Evolutionary conservation across 345 rosid genomes (phyloP), one percentile per base, ranked within the genome.

Genomic region (Salix suchowensis): DNA sequence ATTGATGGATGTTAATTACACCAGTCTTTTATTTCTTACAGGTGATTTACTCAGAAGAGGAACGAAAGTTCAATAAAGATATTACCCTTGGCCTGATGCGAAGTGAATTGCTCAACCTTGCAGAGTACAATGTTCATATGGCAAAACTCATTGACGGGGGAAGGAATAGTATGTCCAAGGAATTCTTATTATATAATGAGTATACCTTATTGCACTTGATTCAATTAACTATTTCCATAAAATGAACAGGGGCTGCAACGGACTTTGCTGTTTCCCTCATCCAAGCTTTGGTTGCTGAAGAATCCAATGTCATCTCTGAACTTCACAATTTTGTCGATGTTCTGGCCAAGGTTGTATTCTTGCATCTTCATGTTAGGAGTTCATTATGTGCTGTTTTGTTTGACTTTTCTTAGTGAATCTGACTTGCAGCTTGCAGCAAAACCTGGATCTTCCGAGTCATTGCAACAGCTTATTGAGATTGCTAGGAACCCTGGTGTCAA

Each of bases 31-130:
- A 6, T 19, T 60, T 69, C 24, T 26, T 46, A 40, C 84, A 96
- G 99, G 97, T 96, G 66, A 91, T 92, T 75, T 96, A 96, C 82
- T 96, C 96, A 6, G 97, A 89, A 46, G 99, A 96, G 87, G 99
- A 92, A 71, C 91, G 98, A 44, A 96, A 91, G 88, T 87, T 93
- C 82, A 96, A 92, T 83, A 96, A 89, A 81, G 98, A 92, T 80
- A 90, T 93, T 74, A 91, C 96, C 21, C 71, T 96, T 26, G 97
- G 92, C 75, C 98, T 96, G 66, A 91, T 96, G 68, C 90, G 80
- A 73, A 86, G 89, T 78, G 98, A 90, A 88, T 84, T 96, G 77
- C 91, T 96, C 72, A 93, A 91, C 83, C 92, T 96, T 73, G 97
- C 99, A 0, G 98, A 96, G 83, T 96, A 93, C 87, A 93, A 93